Percentiles rank a stretch among this genome's conserved stretches.
These are phyloP conservation scores for Dovyalis caffra DNA, from an alignment of 345 rosid species.

Conservation along the genomic window DNA sequence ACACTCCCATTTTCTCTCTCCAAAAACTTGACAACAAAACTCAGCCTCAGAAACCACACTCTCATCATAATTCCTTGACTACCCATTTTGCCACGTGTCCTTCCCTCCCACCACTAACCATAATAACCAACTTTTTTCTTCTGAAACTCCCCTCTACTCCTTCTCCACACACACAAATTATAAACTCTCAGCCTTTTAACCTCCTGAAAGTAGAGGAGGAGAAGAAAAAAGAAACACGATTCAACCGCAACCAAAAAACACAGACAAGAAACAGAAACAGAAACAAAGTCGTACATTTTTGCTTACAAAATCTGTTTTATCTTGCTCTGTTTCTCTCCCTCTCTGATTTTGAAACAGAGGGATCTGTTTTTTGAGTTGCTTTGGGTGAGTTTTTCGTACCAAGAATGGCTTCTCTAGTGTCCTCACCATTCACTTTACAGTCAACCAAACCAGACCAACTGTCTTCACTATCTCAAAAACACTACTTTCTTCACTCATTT, in stretches of 20 bases:
- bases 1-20: slow-evolving; percentile 4
- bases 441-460: slow-evolving; percentile 66
- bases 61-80: slow-evolving; percentile 17
- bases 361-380: slow-evolving; percentile 19
- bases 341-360: slow-evolving; percentile 21
- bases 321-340: slow-evolving; percentile 14
- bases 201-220: not conserved
- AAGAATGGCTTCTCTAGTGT: slow-evolving; percentile 72
- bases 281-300: not conserved
- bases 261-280: not conserved
- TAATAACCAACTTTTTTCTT: slow-evolving; percentile 33
- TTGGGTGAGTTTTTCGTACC: not conserved
- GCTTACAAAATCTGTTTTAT: not conserved
- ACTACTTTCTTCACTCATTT: slow-evolving; percentile 69
- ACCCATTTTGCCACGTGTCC: slow-evolving; percentile 69
- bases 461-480: slow-evolving; percentile 69
- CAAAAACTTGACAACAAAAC: slow-evolving; percentile 29
- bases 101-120: slow-evolving; percentile 57
- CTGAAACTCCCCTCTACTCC: slow-evolving; percentile 11
- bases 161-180: slow-evolving; percentile 9
- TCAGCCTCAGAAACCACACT: slow-evolving; percentile 47
- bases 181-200: slow-evolving; percentile 14
- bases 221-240: slow-evolving; percentile 2
- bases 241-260: not conserved
- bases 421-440: slow-evolving; percentile 64